A percentile compares a stretch with the other conserved stretches of the same genome.
phyloP scores from a whole-genome alignment of 1,284 basidiomycete species.

The Coniferiporia weirii region DNA sequence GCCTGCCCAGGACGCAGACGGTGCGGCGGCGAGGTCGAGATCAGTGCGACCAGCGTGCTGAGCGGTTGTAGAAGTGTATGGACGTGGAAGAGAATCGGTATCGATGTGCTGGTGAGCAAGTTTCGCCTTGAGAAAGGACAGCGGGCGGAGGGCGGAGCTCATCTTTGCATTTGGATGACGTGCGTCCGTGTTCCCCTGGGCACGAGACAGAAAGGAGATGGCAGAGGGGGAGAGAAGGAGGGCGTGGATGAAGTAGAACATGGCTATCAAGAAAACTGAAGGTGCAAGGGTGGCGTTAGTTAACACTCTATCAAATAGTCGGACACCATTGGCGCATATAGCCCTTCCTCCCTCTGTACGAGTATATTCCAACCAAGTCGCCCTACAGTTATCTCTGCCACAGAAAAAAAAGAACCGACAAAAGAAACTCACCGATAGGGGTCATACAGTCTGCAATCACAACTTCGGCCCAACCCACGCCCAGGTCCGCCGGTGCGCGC shows the following conservation, averaged over 20 bases:
- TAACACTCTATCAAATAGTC: too few relatives aligned
- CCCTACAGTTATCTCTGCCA: not conserved
- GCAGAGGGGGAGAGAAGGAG: not conserved
- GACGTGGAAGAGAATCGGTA: not conserved
- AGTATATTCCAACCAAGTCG: not conserved
- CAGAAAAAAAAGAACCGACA: not conserved
- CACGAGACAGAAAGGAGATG: not conserved
- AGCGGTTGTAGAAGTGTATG: not conserved
- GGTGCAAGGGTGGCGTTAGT: too few relatives aligned
- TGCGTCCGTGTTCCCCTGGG: not conserved
- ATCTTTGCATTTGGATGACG: not conserved
- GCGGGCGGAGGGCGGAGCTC: not conserved
- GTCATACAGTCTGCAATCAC: constrained; percentile 11
- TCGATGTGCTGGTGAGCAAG: not conserved
- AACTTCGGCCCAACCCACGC: not conserved
- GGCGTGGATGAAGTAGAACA: constrained; percentile 3
- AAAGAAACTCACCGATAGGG: constrained; percentile 12
- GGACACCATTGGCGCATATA: too few relatives aligned
- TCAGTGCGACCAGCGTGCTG: not conserved
- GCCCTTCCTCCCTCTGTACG: too few relatives aligned
- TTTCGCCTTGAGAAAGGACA: constrained; percentile 3
- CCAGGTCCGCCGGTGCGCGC: not conserved
- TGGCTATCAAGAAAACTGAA: constrained; percentile 4
- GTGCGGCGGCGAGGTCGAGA: not conserved
- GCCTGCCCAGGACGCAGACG: not conserved